A percentile compares a stretch with the other conserved stretches of the same genome.
These are phyloP conservation scores for Fonsecaea multimorphosa DNA, from an alignment of 2,329 filamentous ascomycete species.

Conservation along the genomic window DNA sequence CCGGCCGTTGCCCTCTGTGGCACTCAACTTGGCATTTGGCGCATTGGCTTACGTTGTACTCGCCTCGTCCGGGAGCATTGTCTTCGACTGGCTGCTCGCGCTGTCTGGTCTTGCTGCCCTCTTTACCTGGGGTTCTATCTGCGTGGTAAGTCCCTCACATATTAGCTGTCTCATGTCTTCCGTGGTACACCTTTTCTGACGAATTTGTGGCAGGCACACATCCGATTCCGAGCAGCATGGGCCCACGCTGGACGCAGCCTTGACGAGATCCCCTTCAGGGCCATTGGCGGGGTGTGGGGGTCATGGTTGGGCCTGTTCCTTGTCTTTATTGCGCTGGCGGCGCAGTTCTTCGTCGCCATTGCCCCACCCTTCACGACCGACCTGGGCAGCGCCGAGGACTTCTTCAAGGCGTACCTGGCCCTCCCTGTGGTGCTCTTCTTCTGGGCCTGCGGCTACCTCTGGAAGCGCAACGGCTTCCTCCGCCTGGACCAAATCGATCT, in stretches of 20 bases:
- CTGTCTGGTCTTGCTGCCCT: constrained; percentile 67
- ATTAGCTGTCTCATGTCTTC: not conserved
- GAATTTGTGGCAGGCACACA: constrained; percentile 63
- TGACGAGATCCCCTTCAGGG: constrained; percentile 78
- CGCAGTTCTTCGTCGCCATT: constrained; percentile 87
- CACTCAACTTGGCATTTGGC: constrained; percentile 48
- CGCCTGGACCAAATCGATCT: constrained; percentile 67
- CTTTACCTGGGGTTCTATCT: constrained; percentile 71
- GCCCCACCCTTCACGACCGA: constrained; percentile 15
- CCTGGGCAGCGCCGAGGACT: constrained; percentile 13
- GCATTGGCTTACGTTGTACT: constrained; percentile 49
- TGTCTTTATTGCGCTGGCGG: constrained; percentile 76
- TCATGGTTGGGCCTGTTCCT: constrained; percentile 80
- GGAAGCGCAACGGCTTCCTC: constrained; percentile 69
- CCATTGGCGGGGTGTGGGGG: constrained; percentile 77
- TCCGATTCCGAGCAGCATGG: constrained; percentile 89
- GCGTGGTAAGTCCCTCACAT: constrained; percentile 41
- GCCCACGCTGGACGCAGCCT: constrained; percentile 68
- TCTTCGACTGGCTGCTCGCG: constrained; percentile 69
- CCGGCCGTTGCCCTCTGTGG: constrained; percentile 50
- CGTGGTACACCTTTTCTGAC: constrained; percentile 57
- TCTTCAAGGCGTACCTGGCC: constrained; percentile 16
- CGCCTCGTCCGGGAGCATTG: constrained; percentile 50
- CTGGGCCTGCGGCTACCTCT: constrained; percentile 65
- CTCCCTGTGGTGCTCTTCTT: constrained; percentile 41